A percentile compares a stretch with the other conserved stretches of the same genome.
Conservation (phyloP, 441 rosid genomes). For the Metrosideros polymorpha region DNA sequence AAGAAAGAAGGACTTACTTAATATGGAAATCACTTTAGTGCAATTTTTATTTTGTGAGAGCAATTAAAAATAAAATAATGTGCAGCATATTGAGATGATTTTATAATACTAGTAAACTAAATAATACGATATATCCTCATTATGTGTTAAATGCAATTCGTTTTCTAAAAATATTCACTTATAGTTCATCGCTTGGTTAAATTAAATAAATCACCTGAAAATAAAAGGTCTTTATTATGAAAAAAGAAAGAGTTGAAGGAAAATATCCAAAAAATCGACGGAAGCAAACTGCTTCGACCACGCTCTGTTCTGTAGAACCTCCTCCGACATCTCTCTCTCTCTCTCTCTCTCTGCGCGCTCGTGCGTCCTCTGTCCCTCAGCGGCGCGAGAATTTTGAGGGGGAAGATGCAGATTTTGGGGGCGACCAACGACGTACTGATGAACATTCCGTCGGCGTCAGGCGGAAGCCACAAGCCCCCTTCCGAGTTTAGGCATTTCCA, state of each 20-base stretch:
- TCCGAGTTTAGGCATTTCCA: conserved; percentile 18
- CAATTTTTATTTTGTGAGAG: background rate
- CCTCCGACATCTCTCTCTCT: background rate
- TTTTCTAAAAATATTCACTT: background rate
- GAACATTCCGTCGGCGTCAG: conserved; percentile 21
- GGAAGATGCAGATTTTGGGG: conserved; percentile 20
- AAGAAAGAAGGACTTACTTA: background rate
- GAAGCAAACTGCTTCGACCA: background rate
- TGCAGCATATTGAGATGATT: background rate
- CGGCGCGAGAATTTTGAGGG: background rate
- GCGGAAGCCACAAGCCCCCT: conserved; percentile 8
- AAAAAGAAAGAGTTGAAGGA: background rate
- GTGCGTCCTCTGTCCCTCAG: background rate
- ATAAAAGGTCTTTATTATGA: background rate
- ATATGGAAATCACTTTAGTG: background rate
- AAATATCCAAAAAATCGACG: background rate
- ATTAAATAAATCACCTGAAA: background rate
- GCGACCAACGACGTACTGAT: conserved; percentile 22
- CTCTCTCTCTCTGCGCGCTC: background rate
- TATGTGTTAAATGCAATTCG: background rate
- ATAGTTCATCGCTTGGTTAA: background rate
- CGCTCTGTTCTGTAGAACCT: background rate
- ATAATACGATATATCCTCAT: background rate
- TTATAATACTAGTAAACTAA: background rate
- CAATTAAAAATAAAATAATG: background rate